Evolutionary conservation across 1,284 basidiomycete species (phyloP).

Genomic region (Moesziomyces antarcticus): DNA sequence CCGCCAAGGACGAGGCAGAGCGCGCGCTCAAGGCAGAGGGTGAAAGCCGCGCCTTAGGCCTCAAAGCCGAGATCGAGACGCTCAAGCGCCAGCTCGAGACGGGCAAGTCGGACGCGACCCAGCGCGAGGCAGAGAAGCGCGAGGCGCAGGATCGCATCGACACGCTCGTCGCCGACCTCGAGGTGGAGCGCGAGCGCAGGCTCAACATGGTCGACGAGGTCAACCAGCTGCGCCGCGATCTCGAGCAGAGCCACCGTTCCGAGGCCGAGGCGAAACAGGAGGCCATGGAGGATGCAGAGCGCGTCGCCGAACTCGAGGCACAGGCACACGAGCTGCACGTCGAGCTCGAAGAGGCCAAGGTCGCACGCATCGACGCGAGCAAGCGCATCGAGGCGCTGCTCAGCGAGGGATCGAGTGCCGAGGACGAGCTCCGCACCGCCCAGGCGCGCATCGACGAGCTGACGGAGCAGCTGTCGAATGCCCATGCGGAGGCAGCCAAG

Average conservation of each 20-base stretch:
- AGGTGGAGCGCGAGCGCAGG: constrained; percentile 53
- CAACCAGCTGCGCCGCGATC: constrained; percentile 48
- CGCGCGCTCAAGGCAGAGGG: constrained; percentile 19
- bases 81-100: constrained; percentile 27
- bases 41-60: constrained; percentile 12
- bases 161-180: constrained; percentile 35
- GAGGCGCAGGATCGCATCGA: constrained; percentile 23
- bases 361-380: constrained; percentile 55
- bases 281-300: constrained; percentile 53
- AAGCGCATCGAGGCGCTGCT: constrained; percentile 59
- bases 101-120: constrained; percentile 20
- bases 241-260: constrained; percentile 49
- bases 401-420: constrained; percentile 56
- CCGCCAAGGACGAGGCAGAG: constrained; percentile 29
- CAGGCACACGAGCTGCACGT: constrained; percentile 51
- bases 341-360: constrained; percentile 59
- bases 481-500: constrained; percentile 50
- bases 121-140: constrained; percentile 24
- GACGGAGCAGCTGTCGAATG: constrained; percentile 48
- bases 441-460: constrained; percentile 60
- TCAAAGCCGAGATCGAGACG: constrained; percentile 32
- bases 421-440: constrained; percentile 53
- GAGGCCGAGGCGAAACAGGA: constrained; percentile 51
- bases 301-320: constrained; percentile 54
- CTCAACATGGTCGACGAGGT: constrained; percentile 63